Base-by-base conservation (phyloP, 352 stramenopile species). In the Pythium sp. region DNA sequence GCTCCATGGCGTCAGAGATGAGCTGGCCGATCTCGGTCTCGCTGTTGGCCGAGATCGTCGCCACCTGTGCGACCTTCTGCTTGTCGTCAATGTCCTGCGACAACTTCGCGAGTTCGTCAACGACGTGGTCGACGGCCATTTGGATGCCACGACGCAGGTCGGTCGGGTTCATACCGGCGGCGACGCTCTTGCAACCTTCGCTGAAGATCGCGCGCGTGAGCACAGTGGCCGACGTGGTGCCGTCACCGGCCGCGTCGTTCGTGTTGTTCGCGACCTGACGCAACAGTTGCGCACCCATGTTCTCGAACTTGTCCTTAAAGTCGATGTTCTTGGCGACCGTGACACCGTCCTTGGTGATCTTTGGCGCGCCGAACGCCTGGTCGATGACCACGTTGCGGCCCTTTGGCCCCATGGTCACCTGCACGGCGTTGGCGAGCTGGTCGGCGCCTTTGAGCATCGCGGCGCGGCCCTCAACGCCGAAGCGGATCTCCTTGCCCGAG, bases 361-460 rank as follows among this genome's bases (percentile, higher is more conserved):
- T 92, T 32, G 82, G 84, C 6, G 84, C 78, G 62, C 86, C 88
- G 63, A 89, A 87, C 62, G 96, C 94, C 87, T 99, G 98, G 69
- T 99, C 97, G 73, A 99, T 98, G 62, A 99, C 98, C 41, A 98
- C 98, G 86, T 99, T 99, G 70, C 98, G 96, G 75, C 98, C 98
- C 86, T 99, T 99, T 38, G 98, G 98, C 62, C 98, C 98, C 73
- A 99, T 91, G 51, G 98, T 99, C 58, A 99, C 97, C 84, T 99
- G 96, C 65, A 99, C 98, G 70, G 98, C 97, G 86, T 99, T 98
- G 18, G 98, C 98, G 65, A 99, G 86, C 73, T 98, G 87, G 85
- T 99, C 95, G 3, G 99, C 98, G 72, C 98, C 98, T 67, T 93
- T 97, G 58, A 99, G 89, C 98, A 99, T 99, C 59, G 95, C 87